These are phyloP conservation scores for Beauveria medogensis DNA, from an alignment of 2,329 filamentous ascomycete genomes.

Conservation along the genomic window DNA sequence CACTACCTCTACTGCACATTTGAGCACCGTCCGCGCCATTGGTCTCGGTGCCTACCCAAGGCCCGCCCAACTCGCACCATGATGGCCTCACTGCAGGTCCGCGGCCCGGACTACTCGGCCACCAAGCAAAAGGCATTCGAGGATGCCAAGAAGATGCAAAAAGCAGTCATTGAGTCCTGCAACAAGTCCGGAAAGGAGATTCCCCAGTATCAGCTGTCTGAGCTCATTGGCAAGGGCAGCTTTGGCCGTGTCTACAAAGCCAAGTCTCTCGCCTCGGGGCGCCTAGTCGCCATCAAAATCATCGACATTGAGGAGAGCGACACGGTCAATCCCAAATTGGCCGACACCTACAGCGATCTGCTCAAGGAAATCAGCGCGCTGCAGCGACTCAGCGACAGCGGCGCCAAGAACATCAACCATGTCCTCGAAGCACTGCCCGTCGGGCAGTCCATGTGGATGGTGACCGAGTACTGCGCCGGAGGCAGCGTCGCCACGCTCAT, in stretches of 20 bases:
- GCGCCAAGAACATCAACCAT: constrained; percentile 71
- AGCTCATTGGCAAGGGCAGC: constrained; percentile 67
- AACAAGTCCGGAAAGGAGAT: constrained; percentile 49
- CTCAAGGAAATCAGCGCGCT: constrained; percentile 62
- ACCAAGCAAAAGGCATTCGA: constrained; percentile 55
- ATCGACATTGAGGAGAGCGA: constrained; percentile 77
- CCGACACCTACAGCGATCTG: constrained; percentile 61
- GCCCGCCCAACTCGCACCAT: constrained; percentile 1
- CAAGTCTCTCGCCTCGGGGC: constrained; percentile 33
- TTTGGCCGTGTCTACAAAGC: constrained; percentile 70
- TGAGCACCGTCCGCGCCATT: neutral
- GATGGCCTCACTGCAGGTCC: constrained; percentile 36
- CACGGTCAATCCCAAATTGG: constrained; percentile 53
- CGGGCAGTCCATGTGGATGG: constrained; percentile 77
- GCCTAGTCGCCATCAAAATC: constrained; percentile 69
- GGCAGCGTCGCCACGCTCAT: constrained; percentile 70
- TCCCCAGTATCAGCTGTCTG: constrained; percentile 59
- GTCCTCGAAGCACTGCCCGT: constrained; percentile 73
- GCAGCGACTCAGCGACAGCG: constrained; percentile 63
- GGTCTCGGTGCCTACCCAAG: constrained; percentile 2
- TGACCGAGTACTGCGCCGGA: constrained; percentile 79
- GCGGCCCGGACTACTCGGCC: constrained; percentile 33
- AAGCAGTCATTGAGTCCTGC: constrained; percentile 53
- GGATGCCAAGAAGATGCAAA: constrained; percentile 64
- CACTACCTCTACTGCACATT: neutral